phyloP scores from a whole-genome alignment of 805 yeast genomes.

The Huiozyma sinensis region DNA sequence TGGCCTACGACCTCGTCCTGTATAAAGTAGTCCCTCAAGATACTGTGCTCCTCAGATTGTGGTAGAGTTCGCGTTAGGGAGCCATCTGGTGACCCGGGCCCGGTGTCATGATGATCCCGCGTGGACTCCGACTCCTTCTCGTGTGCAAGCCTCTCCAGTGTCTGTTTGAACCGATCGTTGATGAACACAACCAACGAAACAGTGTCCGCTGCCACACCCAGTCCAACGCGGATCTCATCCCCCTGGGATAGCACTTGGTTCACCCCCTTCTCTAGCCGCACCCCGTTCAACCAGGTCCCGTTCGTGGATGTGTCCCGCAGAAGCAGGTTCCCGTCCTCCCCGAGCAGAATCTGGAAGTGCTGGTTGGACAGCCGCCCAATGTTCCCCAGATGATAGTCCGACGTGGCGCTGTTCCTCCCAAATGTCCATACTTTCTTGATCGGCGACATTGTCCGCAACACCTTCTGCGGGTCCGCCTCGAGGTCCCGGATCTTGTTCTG shows the following conservation, averaged over 20 bases:
- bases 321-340: conserved; percentile 40
- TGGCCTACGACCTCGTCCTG: conserved; percentile 84
- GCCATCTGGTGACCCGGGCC: neutral
- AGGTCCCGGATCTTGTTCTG: conserved; percentile 41
- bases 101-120: neutral
- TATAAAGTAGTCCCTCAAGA: conserved; percentile 61
- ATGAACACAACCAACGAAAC: conserved; percentile 38
- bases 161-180: conserved; percentile 28
- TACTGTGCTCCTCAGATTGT: conserved; percentile 30
- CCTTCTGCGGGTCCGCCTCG: conserved; percentile 25
- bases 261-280: conserved; percentile 59
- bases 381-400: conserved; percentile 54
- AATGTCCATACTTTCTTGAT: conserved; percentile 47
- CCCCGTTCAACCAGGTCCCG: conserved; percentile 80
- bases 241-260: conserved; percentile 82
- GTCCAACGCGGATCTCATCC: conserved; percentile 84
- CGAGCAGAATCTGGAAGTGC: conserved; percentile 66
- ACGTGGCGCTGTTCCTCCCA: conserved; percentile 52
- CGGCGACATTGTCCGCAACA: conserved; percentile 14
- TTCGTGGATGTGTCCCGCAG: conserved; percentile 70
- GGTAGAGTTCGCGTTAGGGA: neutral
- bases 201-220: conserved; percentile 68
- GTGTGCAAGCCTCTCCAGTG: conserved; percentile 12
- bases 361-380: conserved; percentile 61
- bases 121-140: conserved; percentile 1